phyloP scores from a whole-genome alignment of 192 early-diverging fungal genomes.

The Backusella mclennaniae region DNA sequence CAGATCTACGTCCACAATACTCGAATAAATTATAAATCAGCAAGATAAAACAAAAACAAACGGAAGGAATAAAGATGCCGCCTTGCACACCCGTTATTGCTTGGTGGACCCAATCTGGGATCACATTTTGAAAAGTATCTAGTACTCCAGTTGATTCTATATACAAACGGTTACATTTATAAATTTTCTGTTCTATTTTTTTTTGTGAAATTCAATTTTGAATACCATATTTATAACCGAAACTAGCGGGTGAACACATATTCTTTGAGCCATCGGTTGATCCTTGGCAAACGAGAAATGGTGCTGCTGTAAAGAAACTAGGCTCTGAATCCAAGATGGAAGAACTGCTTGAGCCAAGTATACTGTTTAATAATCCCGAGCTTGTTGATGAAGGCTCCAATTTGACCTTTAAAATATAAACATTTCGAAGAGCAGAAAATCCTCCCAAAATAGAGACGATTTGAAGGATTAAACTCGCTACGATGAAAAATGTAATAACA shows the following conservation, averaged over 20 bases:
- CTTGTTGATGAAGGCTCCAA: background rate
- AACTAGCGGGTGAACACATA: background rate
- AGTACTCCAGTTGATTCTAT: background rate
- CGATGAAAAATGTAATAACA: background rate
- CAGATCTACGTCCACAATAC: background rate
- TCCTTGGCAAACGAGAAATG: slow-evolving; percentile 2
- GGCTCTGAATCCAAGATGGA: background rate
- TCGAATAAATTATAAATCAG: background rate
- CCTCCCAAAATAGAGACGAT: background rate
- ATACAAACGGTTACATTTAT: background rate
- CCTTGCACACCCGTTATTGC: background rate
- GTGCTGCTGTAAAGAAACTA: background rate
- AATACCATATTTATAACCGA: slow-evolving; percentile 2
- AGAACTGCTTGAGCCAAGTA: background rate
- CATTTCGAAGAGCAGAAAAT: background rate
- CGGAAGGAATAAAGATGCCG: slow-evolving; percentile 3
- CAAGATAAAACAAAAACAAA: slow-evolving; percentile 1
- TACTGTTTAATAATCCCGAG: background rate
- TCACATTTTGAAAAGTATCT: background rate
- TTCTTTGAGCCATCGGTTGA: background rate
- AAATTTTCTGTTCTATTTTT: background rate
- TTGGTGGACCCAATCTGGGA: background rate
- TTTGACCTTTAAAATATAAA: background rate
- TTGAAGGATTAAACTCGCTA: slow-evolving; percentile 7
- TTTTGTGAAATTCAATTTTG: background rate